Evolutionary conservation across 139 green algal genomes (phyloP), one percentile per base, ranked within the genome.

Genomic region (Auxenochlorella pyrenoidosa): DNA sequence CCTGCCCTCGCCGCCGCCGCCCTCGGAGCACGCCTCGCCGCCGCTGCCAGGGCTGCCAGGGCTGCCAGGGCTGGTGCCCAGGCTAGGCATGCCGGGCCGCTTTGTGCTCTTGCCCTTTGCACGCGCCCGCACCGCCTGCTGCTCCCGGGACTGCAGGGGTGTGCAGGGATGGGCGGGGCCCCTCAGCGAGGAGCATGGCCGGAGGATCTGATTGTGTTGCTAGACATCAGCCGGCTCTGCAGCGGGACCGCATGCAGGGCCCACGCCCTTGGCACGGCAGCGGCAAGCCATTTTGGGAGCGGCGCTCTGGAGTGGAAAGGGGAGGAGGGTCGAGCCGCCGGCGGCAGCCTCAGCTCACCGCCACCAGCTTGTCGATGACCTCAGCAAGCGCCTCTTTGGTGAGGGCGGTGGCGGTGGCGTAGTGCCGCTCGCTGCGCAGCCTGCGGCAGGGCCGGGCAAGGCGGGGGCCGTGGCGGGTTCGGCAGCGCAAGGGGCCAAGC

Each of bases 311-410:
- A 38, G n/a, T 3, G 47, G 70, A 76, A 44, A n/a, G 12, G 30
- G 38, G 28, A 40, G 43, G 19, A 41, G 16, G 5, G 3, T 41
- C 36, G 60, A 32, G 73, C 73, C 34, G 40, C 21, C 36, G 18
- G 43, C 30, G n/a, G 36, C 51, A 26, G n/a, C 22, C 51, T 34
- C 60, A 40, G 21, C 79, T 73, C 68, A 54, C 66, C 22, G 79
- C 51, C 59, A 90, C 18, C 85, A 89, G 77, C 70, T 58, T 72
- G 18, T 91, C 88, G n/a, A 91, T 54, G 47, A 91, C 43, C 3
- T 40, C 34, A 2, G 76, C 47, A 66, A 91, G 84, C 3, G 78
- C 44, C 34, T 86, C 84, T n/a, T 83, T 41, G 36, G 83, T 88
- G 60, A 90, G 34, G 21, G 60, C 76, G 30, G 51, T 32, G 51